Evolutionary conservation across 2,329 filamentous ascomycete genomes (phyloP), one percentile per base, ranked within the genome.

Genomic region (Ilyonectria mors-panacis): DNA sequence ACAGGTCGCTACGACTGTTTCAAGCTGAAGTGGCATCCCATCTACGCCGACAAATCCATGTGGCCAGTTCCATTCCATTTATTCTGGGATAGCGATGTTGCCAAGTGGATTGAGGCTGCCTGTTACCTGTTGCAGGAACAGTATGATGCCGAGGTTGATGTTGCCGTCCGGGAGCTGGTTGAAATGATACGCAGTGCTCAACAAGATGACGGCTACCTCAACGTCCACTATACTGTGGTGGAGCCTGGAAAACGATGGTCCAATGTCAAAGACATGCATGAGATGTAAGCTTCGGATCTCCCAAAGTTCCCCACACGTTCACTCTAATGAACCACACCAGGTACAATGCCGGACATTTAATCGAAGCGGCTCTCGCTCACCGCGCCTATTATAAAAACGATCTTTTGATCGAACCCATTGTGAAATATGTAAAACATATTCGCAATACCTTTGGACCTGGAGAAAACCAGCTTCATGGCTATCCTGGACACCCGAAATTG

Each of bases 181-280:
- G 79, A 82, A 0, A 90, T 88, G 84, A 89, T 91, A 12, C 73
- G 83, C 7, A 77, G 72, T 2, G 89, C 89, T 0, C 88, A 91
- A 77, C 84, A 88, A 60, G 76, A 80, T 1, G 89, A 91, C 73
- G 89, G 89, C 1, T 91, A 91, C 73, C 74, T 91, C 21, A 91
- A 91, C 72, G 85, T 90, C 6, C 88, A 91, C 72, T 91, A 87
- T 67, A 89, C 87, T 0, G 85, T 91, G 0, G 86, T 89, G 1
- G 86, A 87, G 48, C 87, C 87, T 0, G 82, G 79, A 0, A 85
- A 86, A 57, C 76, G 88, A 9, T 91, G 87, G 80, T 84, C 85
- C 0, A 91, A 91, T 70, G 68, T 91, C 8, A 78, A 87, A 54
- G 89, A 91, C 75, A 84, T 89, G 78, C 88, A 91, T 78, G 89